These are phyloP conservation scores for Ceratobasidium sp. DNA, from an alignment of 1,284 basidiomycete genomes.

Conservation along the genomic window DNA sequence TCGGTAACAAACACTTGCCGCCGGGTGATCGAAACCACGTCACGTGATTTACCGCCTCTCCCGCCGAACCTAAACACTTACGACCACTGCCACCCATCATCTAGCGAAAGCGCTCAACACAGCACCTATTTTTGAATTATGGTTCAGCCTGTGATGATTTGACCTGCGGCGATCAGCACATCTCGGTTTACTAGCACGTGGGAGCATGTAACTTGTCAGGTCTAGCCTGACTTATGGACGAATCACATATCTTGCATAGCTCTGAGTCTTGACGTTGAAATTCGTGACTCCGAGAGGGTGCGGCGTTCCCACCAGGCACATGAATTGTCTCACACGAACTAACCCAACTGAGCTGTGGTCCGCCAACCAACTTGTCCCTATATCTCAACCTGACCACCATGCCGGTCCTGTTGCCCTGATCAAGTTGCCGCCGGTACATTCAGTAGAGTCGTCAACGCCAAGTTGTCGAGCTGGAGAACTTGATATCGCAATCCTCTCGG, in stretches of 20 bases:
- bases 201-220: background rate
- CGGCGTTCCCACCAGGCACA: slow-evolving; percentile 27
- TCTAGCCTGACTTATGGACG: background rate
- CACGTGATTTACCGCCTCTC: background rate
- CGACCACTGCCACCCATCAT: too few species aligned
- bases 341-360: slow-evolving; percentile 4
- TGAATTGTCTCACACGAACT: slow-evolving; percentile 18
- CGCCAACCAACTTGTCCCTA: background rate
- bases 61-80: too few species aligned
- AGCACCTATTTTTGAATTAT: too few species aligned
- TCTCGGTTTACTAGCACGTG: background rate
- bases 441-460: slow-evolving; percentile 32
- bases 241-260: slow-evolving; percentile 9
- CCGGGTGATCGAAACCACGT: too few species aligned
- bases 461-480: slow-evolving; percentile 1
- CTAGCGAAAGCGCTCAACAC: too few species aligned
- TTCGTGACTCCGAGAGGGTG: background rate
- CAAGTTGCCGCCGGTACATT: slow-evolving; percentile 40
- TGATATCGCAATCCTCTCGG: background rate
- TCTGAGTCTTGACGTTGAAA: background rate
- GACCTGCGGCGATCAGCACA: too few species aligned
- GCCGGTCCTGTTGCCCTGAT: background rate
- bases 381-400: background rate
- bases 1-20: background rate
- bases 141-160: too few species aligned